Base-by-base conservation (phyloP, 2,329 filamentous ascomycete species). In the Graphilbum sp. region DNA sequence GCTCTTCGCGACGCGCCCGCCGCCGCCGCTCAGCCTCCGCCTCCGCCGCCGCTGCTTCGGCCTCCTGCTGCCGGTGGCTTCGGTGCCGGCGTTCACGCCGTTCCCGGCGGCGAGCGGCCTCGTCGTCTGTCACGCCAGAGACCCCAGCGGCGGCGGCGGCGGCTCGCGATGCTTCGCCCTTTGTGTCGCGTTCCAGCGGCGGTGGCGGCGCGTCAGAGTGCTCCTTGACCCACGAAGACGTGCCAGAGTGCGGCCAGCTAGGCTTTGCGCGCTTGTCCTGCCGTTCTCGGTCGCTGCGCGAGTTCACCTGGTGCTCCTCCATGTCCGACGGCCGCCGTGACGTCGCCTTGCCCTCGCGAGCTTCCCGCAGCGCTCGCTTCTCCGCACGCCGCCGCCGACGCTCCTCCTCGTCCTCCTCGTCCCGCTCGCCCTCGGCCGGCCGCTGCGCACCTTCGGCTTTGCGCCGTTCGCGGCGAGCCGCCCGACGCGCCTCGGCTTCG, bases 211-310 rank as follows among this genome's bases (percentile, higher is more conserved):
- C 72, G 46, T 75, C 73, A 2, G 67, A 70, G 46, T 75, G 66
- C 12, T 77, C 72, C 52, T 75, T 75, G 5, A 77, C 72, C 74
- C 74, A 78, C 0, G 71, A 76, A 9, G 69, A 72, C 0, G 72
- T 77, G 20, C 73, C 72, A 7, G 68, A 75, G 50, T 75, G 69
- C 16, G 73, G 72, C 73, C 73, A 77, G 10, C 59, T 59, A 9
- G 62, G 44, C 36, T 49, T 56, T 19, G n/a, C 34, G 36, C 27
- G 46, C 44, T 52, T 42, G 41, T 48, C 45, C 39, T 50, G 44
- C 41, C 49, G 51, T 37, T 54, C 60, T 23, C 50, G 57, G 34
- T 59, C 61, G 39, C 55, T 56, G 46, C 61, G 59, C 5, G 61
- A 52, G 42, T 67, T 63, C 34, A 60, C 56, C 32, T 61, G 62